These are phyloP conservation scores for Metschnikowia hibisci DNA, from an alignment of 805 yeast species.

Conservation along the genomic window DNA sequence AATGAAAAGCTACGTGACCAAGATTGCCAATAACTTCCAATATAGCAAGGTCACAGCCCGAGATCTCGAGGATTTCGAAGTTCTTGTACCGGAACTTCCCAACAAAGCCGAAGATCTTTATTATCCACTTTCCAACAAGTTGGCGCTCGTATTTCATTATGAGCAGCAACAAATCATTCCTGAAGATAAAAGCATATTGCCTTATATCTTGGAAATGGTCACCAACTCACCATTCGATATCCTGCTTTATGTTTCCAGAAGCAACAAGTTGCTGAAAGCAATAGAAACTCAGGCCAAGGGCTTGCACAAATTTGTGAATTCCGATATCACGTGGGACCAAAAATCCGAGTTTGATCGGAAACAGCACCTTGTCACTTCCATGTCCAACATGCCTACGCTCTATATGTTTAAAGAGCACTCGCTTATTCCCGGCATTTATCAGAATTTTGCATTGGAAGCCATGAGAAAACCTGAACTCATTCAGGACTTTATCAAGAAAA, in stretches of 20 bases:
- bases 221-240: constrained; percentile 55
- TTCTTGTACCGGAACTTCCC: constrained; percentile 27
- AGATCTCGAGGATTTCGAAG: constrained; percentile 30
- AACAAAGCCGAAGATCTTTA: constrained; percentile 27
- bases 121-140: constrained; percentile 38
- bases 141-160: constrained; percentile 52
- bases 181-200: constrained; percentile 63
- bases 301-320: constrained; percentile 42
- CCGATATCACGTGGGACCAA: constrained; percentile 31
- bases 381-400: constrained; percentile 60
- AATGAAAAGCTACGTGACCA: constrained; percentile 43
- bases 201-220: constrained; percentile 56
- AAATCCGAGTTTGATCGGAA: constrained; percentile 39
- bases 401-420: constrained; percentile 57
- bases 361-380: constrained; percentile 46
- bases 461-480: constrained; percentile 49
- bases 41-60: constrained; percentile 31
- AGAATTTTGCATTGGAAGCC: constrained; percentile 62
- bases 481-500: constrained; percentile 45
- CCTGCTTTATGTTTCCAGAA: constrained; percentile 50
- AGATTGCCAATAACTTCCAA: constrained; percentile 45
- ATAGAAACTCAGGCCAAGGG: constrained; percentile 39
- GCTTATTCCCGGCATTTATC: constrained; percentile 49
- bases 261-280: constrained; percentile 36
- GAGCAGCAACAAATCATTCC: constrained; percentile 47